A percentile compares a stretch with the other conserved stretches of the same genome.
Conservation (phyloP, 2,329 filamentous ascomycete species). For the Xylariaceae sp. region DNA sequence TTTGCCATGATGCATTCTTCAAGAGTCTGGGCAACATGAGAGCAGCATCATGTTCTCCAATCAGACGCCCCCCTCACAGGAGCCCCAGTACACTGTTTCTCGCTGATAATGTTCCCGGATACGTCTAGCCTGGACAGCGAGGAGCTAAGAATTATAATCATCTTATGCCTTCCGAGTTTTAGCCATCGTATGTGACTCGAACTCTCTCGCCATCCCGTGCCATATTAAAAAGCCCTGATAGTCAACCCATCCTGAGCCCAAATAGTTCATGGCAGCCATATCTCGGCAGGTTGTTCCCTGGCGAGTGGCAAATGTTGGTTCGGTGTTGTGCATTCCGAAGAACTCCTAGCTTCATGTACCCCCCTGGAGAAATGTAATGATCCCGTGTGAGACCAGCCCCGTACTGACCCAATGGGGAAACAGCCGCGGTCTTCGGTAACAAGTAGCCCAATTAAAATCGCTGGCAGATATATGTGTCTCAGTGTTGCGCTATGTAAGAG, state of each 20-base stretch:
- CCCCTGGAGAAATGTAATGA: background rate
- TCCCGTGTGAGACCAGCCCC: background rate
- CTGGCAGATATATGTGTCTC: constrained; percentile 5
- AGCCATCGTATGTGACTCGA: too few species aligned
- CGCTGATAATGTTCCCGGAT: constrained; percentile 1
- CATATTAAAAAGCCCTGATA: too few species aligned
- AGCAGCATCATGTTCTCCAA: background rate
- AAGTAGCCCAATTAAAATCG: constrained; percentile 8
- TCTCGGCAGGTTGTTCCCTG: too few species aligned
- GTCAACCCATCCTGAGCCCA: too few species aligned
- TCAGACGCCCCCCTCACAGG: constrained; percentile 2
- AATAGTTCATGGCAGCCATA: too few species aligned
- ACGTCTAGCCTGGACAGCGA: too few species aligned
- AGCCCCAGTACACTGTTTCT: background rate
- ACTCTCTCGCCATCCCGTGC: too few species aligned
- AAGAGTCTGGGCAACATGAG: background rate
- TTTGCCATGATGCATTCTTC: constrained; percentile 1
- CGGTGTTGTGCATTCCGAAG: constrained; percentile 24
- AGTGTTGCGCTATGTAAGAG: constrained; percentile 1
- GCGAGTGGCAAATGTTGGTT: constrained; percentile 15
- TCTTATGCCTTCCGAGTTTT: too few species aligned
- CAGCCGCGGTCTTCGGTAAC: background rate
- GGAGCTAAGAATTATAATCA: too few species aligned
- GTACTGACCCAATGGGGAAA: background rate
- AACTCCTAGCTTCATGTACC: constrained; percentile 8